These are phyloP conservation scores for Nidularia pulvinata DNA, from an alignment of 768 basidiomycete species.

Conservation along the genomic window DNA sequence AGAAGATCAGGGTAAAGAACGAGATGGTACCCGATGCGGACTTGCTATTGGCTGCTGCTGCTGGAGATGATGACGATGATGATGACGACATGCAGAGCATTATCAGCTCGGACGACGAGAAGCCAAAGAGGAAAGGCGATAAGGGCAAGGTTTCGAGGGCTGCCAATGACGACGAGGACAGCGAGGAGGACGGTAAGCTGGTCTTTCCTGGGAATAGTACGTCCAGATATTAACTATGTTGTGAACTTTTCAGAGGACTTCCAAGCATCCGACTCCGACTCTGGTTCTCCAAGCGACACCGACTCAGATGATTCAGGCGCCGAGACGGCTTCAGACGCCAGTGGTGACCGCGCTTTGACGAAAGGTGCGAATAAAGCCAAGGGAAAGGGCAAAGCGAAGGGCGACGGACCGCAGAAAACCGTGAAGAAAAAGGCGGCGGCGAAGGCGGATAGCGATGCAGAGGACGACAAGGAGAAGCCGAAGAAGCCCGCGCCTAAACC, in stretches of 20 bases:
- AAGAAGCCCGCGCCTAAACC: slow-evolving; percentile 42
- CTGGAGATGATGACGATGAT: slow-evolving; percentile 71
- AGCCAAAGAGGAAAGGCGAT: slow-evolving; percentile 31
- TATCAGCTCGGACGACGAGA: slow-evolving; percentile 64
- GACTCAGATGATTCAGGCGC: slow-evolving; percentile 72
- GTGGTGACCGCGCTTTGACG: slow-evolving; percentile 70
- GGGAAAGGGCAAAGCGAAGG: slow-evolving; percentile 36
- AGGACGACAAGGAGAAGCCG: slow-evolving; percentile 40
- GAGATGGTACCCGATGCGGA: slow-evolving; percentile 93
- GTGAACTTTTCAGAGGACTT: slow-evolving; percentile 73
- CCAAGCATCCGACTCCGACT: slow-evolving; percentile 80
- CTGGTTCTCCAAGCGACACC: slow-evolving; percentile 82
- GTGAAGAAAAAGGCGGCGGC: slow-evolving; percentile 22
- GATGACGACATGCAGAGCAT: slow-evolving; percentile 85
- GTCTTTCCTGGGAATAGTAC: slow-evolving; percentile 1
- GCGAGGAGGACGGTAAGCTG: slow-evolving; percentile 63
- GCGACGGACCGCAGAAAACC: slow-evolving; percentile 35
- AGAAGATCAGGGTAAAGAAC: slow-evolving; percentile 94
- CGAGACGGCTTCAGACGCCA: slow-evolving; percentile 82
- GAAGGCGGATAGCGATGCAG: slow-evolving; percentile 39
- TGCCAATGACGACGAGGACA: slow-evolving; percentile 73
- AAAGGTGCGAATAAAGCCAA: slow-evolving; percentile 43
- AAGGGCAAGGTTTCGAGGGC: slow-evolving; percentile 15
- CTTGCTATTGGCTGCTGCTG: slow-evolving; percentile 64
- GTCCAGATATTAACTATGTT: neutral